Percentiles rank a stretch among this genome's conserved stretches.
These are phyloP conservation scores for Bjerkandera adusta DNA, from an alignment of 1,284 basidiomycete genomes.

Conservation along the genomic window DNA sequence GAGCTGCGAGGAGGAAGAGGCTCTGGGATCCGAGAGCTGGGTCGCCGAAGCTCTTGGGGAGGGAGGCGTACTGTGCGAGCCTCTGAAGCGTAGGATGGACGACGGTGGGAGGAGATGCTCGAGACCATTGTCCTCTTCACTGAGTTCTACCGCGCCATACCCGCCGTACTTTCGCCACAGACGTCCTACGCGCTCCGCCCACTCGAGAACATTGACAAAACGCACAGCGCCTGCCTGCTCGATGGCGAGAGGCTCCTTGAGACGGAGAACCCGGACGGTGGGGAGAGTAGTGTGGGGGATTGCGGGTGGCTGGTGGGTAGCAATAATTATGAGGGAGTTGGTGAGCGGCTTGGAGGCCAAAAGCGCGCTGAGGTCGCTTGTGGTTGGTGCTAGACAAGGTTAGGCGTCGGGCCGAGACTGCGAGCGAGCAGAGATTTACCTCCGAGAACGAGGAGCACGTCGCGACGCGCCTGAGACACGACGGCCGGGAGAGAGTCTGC, in stretches of 20 bases:
- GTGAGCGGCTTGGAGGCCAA: conserved; percentile 43
- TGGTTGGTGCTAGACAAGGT: conserved; percentile 33
- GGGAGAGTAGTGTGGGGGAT: conserved; percentile 34
- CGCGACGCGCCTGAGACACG: conserved; percentile 27
- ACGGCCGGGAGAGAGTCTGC: conserved; percentile 28
- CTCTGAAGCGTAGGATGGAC: conserved; percentile 19
- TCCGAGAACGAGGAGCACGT: conserved; percentile 51
- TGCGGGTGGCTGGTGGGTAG: conserved; percentile 43
- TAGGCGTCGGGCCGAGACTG: not conserved
- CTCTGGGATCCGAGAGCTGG: conserved; percentile 16
- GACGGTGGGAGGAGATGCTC: conserved; percentile 23
- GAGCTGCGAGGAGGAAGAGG: conserved; percentile 11
- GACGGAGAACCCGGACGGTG: conserved; percentile 44
- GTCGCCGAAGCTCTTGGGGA: conserved; percentile 24
- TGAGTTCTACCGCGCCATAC: conserved; percentile 31
- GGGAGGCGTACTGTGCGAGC: conserved; percentile 24
- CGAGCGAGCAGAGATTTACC: conserved; percentile 29
- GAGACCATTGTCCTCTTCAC: conserved; percentile 28
- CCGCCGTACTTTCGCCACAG: conserved; percentile 41
- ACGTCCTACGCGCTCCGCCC: conserved; percentile 49
- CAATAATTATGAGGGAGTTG: conserved; percentile 46
- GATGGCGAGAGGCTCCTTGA: conserved; percentile 40
- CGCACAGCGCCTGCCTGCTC: conserved; percentile 47
- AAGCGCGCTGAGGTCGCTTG: conserved; percentile 42
- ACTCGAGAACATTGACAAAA: conserved; percentile 49